Base-by-base conservation (phyloP, 208 protist genomes). In the Lotmaria passim region DNA sequence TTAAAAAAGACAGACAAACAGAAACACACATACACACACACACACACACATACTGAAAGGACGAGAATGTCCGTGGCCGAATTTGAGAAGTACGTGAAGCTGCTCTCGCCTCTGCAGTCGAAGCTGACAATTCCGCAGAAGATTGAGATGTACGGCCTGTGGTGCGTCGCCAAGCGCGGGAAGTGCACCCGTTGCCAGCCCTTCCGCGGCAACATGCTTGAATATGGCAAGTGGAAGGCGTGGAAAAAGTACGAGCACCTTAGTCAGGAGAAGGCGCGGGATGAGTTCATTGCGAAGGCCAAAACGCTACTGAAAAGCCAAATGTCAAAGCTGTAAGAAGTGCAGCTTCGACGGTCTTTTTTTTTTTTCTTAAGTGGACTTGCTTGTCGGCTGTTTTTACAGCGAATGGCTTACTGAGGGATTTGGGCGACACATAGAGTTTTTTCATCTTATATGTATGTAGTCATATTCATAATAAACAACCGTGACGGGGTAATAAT, bases 131-230 rank as follows among this genome's bases (percentile, higher is more conserved):
- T 93, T 23, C 28, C 67, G 28, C 78, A 83, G 51, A 96, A 96
- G 72, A 86, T 93, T 1, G 79, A 91, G 69, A 82, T 96, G 69
- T 96, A 96, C 59, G 91, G 89, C 0, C 69, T 96, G 61, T 96
- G 86, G 86, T 90, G 89, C 56, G 86, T 93, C 30, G 87, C 84
- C 15, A 86, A 65, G 43, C 79, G 81, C 39, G 92, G 85, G 1
- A 83, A 85, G 48, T 91, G 86, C 57, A 91, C 75, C 7, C 74
- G 57, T 28, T 55, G 69, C 41, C 69, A 83, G 46, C 92, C 92
- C 14, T 91, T 78, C 39, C 81, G 81, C 21, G 24, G 79, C 23
- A 89, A 83, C 30, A 17, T 91, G 41, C 60, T 91, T 2, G 84
- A 82, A 34, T 91, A 89, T 62, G 66, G 85, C 21, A 96, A 96